These are phyloP conservation scores for Echinochloa phyllopogon DNA, from an alignment of 176 grass and related monocot genomes.

Conservation along the genomic window DNA sequence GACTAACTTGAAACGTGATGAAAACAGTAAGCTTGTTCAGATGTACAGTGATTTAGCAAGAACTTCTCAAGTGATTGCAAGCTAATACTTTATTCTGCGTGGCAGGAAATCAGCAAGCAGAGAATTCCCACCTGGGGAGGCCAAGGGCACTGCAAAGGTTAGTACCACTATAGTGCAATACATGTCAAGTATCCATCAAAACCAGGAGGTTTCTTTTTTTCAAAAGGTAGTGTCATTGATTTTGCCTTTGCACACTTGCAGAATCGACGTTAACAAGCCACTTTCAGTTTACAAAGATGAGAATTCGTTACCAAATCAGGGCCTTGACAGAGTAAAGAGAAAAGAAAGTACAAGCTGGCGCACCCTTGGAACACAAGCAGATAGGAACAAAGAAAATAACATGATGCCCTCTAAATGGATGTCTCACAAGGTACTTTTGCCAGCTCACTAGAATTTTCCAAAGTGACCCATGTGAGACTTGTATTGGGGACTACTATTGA, in stretches of 20 bases:
- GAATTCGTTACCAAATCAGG: slow-evolving; percentile 52
- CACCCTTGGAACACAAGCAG: slow-evolving; percentile 73
- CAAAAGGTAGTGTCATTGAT: background rate
- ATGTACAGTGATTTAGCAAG: slow-evolving; percentile 1
- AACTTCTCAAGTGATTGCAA: slow-evolving; percentile 21
- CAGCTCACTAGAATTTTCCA: slow-evolving; percentile 18
- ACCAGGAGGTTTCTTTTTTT: background rate
- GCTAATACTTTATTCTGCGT: slow-evolving; percentile 42
- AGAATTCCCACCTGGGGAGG: slow-evolving; percentile 41
- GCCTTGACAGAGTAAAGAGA: slow-evolving; percentile 40
- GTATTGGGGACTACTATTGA: background rate
- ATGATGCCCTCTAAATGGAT: slow-evolving; percentile 80
- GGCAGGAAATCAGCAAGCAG: slow-evolving; percentile 58
- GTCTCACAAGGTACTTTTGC: slow-evolving; percentile 70
- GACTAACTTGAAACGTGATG: slow-evolving; percentile 50
- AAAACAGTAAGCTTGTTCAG: slow-evolving; percentile 52
- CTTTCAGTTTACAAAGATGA: slow-evolving; percentile 81
- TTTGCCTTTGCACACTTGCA: slow-evolving; percentile 36
- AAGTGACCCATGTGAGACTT: background rate
- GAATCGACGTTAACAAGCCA: slow-evolving; percentile 60
- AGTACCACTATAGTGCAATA: slow-evolving; percentile 26
- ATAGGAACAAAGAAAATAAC: slow-evolving; percentile 90
- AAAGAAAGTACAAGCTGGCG: slow-evolving; percentile 55
- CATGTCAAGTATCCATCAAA: slow-evolving; percentile 13
- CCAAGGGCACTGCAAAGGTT: slow-evolving; percentile 64